Conservation (phyloP, 1,139 yeast genomes). For the Saccharomyces hybrid region DNA sequence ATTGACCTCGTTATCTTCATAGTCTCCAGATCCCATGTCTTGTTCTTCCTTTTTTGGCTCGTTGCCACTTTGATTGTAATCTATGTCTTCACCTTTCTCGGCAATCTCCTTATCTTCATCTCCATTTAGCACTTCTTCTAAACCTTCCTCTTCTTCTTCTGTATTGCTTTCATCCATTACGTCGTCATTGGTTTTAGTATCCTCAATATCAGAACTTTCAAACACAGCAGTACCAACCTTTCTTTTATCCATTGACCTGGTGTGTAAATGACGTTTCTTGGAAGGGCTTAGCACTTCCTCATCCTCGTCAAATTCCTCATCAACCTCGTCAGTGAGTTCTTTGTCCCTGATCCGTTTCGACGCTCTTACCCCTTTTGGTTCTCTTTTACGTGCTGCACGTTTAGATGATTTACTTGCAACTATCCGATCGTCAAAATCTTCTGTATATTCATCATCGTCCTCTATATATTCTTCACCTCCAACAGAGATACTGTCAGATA, state of each 20-base stretch:
- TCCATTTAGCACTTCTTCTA: conserved; percentile 8
- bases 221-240: not conserved
- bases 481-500: conserved; percentile 4
- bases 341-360: not conserved
- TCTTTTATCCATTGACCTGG: not conserved
- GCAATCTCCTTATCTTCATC: conserved; percentile 10
- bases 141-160: conserved; percentile 11
- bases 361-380: not conserved
- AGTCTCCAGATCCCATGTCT: conserved; percentile 7
- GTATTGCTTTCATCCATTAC: conserved; percentile 7
- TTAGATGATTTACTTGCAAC: not conserved
- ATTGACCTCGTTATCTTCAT: conserved; percentile 7
- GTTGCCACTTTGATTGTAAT: conserved; percentile 7
- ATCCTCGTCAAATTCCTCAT: conserved; percentile 8
- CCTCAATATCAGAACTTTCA: not conserved
- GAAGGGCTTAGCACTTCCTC: conserved; percentile 3
- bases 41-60: conserved; percentile 11
- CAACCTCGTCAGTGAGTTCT: not conserved
- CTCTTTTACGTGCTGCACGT: not conserved
- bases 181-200: conserved; percentile 3
- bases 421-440: conserved; percentile 11
- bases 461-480: conserved; percentile 16
- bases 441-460: conserved; percentile 15
- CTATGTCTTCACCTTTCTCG: conserved; percentile 2
- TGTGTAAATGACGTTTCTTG: not conserved